These are phyloP conservation scores for Paxillus ammoniavirescens DNA, from an alignment of 768 basidiomycete species.

Conservation along the genomic window DNA sequence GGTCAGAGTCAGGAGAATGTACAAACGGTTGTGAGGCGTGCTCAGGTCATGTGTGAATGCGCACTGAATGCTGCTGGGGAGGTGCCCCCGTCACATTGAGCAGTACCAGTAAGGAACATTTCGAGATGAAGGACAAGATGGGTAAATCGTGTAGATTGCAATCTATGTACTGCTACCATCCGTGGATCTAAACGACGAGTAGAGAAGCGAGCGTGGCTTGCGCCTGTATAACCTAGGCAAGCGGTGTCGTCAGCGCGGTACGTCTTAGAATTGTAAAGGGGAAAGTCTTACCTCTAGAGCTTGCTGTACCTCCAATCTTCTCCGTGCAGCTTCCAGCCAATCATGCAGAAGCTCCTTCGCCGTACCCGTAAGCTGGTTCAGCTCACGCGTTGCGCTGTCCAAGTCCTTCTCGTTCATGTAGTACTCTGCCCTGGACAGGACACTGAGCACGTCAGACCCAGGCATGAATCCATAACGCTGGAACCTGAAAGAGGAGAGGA, in stretches of 20 bases:
- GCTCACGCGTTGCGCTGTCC: slow-evolving; percentile 76
- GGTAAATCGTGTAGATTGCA: slow-evolving; percentile 21
- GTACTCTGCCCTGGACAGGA: slow-evolving; percentile 85
- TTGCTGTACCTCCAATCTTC: slow-evolving; percentile 87
- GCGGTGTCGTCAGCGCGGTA: slow-evolving; percentile 11
- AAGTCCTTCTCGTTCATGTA: slow-evolving; percentile 91
- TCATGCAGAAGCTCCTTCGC: slow-evolving; percentile 73
- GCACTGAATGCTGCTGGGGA: slow-evolving; percentile 43
- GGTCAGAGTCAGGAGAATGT: slow-evolving; percentile 44
- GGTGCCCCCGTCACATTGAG: not conserved
- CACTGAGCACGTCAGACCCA: slow-evolving; percentile 83
- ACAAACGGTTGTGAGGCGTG: slow-evolving; percentile 77
- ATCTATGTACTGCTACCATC: slow-evolving; percentile 15
- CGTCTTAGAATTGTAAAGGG: not conserved
- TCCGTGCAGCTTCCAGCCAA: slow-evolving; percentile 89
- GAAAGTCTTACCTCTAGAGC: slow-evolving; percentile 67
- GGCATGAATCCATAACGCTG: slow-evolving; percentile 66
- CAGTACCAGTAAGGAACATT: not conserved
- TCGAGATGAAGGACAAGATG: not conserved
- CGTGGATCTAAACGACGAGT: slow-evolving; percentile 58
- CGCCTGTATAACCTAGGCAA: slow-evolving; percentile 67
- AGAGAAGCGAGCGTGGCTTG: slow-evolving; percentile 83
- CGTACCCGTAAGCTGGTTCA: slow-evolving; percentile 86
- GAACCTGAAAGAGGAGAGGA: slow-evolving; percentile 76
- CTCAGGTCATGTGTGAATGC: slow-evolving; percentile 87